A percentile compares a stretch with the other conserved stretches of the same genome.
Conservation (phyloP, 2,329 filamentous ascomycete species). For the Colletotrichum echinochloae region DNA sequence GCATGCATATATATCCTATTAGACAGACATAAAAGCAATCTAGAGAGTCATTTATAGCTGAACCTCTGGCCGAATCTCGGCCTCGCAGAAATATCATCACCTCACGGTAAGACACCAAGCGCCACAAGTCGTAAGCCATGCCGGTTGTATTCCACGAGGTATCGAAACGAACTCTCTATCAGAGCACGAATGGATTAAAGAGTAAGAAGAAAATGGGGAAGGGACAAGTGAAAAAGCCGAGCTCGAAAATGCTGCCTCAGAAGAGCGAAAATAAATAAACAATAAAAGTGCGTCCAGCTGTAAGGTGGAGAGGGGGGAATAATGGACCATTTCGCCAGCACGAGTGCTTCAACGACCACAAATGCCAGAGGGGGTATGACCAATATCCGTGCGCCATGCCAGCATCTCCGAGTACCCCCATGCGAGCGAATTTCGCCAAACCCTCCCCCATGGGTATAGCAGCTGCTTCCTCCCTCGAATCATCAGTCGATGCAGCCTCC, state of each 20-base stretch:
- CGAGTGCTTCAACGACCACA: constrained; percentile 36
- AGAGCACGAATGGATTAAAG: constrained; percentile 51
- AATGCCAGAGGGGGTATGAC: constrained; percentile 31
- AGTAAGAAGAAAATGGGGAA: constrained; percentile 42
- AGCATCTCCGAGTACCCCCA: constrained; percentile 27
- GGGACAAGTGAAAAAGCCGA: constrained; percentile 42
- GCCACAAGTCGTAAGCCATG: constrained; percentile 46
- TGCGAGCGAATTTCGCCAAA: constrained; percentile 16
- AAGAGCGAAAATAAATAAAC: constrained; percentile 50
- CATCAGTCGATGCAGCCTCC: constrained; percentile 29
- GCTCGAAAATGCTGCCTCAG: constrained; percentile 45
- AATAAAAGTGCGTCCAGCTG: constrained; percentile 55
- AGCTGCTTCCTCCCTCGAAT: constrained; percentile 14
- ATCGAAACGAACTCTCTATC: constrained; percentile 59
- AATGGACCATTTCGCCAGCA: constrained; percentile 38
- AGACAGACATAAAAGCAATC: constrained; percentile 25
- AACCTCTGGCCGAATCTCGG: not conserved
- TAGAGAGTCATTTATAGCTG: constrained; percentile 6
- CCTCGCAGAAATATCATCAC: constrained; percentile 50
- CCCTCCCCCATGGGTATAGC: constrained; percentile 18
- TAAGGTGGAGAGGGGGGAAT: constrained; percentile 49
- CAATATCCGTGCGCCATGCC: constrained; percentile 31
- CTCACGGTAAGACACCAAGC: constrained; percentile 27
- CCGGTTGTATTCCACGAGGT: constrained; percentile 48
- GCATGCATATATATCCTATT: constrained; percentile 20